A percentile compares a stretch with the other conserved stretches of the same genome.
phyloP scores from a whole-genome alignment of 139 green algal genomes.

The Monoraphidium neglectum region DNA sequence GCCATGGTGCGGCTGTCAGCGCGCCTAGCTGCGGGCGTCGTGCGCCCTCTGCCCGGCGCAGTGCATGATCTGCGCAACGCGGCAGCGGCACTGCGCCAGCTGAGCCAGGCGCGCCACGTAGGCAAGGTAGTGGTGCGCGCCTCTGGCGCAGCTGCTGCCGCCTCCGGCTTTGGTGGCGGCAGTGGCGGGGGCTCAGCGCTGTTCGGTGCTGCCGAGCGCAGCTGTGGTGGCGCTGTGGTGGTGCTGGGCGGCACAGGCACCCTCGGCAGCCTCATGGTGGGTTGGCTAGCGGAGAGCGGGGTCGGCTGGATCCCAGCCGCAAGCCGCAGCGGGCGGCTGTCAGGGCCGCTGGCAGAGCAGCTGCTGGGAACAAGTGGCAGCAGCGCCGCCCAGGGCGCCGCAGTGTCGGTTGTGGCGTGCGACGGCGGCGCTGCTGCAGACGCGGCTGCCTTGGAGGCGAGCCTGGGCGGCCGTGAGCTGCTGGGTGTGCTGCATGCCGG shows the following conservation, averaged over 20 bases:
- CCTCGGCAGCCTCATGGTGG: constrained; percentile 61
- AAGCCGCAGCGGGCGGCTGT: constrained; percentile 49
- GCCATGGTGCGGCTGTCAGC: constrained; percentile 38
- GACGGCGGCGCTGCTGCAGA: constrained; percentile 40
- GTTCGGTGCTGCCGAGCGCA: not conserved
- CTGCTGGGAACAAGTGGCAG: not conserved
- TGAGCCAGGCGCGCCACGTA: constrained; percentile 82
- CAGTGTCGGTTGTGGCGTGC: constrained; percentile 31
- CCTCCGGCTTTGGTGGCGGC: not conserved
- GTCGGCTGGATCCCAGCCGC: constrained; percentile 42
- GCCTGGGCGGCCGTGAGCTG: not conserved
- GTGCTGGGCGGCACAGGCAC: constrained; percentile 79
- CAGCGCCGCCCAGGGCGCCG: constrained; percentile 5
- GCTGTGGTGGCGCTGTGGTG: constrained; percentile 27
- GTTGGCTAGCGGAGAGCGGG: constrained; percentile 57
- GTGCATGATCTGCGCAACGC: constrained; percentile 40
- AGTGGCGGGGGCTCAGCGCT: not conserved
- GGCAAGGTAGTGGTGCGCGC: constrained; percentile 80
- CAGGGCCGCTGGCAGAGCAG: constrained; percentile 1
- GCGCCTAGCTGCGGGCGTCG: constrained; percentile 27
- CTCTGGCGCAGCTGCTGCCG: not conserved
- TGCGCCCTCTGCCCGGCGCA: constrained; percentile 40
- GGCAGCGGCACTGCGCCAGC: constrained; percentile 71
- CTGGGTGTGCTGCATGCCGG: constrained; percentile 62
- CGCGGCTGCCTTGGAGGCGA: not conserved